Evolutionary conservation across 106 monocot genomes (phyloP).

Genomic region (Cymbidium sinense): DNA sequence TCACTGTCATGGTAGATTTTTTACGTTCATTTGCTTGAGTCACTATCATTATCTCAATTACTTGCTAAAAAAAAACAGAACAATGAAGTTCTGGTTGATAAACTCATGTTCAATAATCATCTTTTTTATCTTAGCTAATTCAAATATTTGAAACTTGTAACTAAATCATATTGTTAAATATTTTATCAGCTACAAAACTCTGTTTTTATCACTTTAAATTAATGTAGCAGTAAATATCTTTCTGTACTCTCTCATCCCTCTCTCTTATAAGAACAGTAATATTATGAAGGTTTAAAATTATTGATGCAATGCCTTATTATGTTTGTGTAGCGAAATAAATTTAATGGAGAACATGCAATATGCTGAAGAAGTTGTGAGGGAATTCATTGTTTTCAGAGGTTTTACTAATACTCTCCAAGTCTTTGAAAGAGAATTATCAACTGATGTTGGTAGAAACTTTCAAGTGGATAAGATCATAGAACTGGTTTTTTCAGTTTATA

Average conservation of each 20-base stretch:
- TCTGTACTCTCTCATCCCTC: too few relatives aligned
- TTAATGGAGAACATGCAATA: constrained; percentile 91
- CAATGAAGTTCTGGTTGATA: too few relatives aligned
- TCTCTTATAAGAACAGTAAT: neutral
- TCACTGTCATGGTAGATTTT: neutral
- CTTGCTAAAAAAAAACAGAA: neutral
- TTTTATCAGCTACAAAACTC: neutral
- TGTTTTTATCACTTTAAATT: neutral
- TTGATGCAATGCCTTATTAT: neutral
- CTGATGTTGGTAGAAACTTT: constrained; percentile 83
- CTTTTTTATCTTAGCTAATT: neutral
- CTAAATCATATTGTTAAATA: neutral
- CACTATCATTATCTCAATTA: neutral
- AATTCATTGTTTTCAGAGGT: constrained; percentile 93
- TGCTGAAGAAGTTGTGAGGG: constrained; percentile 86
- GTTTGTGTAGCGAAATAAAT: constrained; percentile 9
- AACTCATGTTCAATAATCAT: neutral
- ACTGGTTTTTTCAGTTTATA: constrained; percentile 72
- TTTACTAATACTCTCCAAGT: constrained; percentile 74
- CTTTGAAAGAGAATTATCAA: constrained; percentile 70
- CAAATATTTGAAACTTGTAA: neutral
- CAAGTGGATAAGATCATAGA: constrained; percentile 91
- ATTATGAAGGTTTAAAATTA: neutral
- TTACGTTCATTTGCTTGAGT: neutral
- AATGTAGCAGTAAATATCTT: neutral